Evolutionary conservation across 495 filamentous ascomycete species (phyloP).

Genomic region (Neurospora sublineolata): DNA sequence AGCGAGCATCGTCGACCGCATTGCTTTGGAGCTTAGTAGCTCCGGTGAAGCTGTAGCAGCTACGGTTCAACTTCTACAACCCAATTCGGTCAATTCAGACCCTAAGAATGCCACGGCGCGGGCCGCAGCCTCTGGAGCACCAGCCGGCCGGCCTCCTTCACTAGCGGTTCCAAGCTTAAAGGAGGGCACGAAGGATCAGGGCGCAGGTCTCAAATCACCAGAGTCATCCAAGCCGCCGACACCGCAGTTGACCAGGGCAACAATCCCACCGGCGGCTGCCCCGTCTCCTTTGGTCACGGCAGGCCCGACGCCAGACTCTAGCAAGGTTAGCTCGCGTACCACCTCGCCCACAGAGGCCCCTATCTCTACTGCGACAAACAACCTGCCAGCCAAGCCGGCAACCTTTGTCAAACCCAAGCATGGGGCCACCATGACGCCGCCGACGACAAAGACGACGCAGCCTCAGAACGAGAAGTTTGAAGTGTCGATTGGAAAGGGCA

Average conservation of each 20-base stretch:
- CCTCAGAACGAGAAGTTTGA: neutral
- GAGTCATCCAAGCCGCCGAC: constrained; percentile 1
- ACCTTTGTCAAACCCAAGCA: neutral
- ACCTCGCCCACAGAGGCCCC: constrained; percentile 4
- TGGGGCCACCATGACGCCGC: neutral
- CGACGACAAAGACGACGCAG: neutral
- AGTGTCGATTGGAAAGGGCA: neutral
- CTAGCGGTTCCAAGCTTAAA: neutral
- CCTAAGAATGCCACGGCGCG: neutral
- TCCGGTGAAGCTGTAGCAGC: neutral
- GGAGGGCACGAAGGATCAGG: neutral
- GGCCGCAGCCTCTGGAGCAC: neutral
- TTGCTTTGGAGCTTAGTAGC: neutral
- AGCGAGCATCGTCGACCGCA: neutral
- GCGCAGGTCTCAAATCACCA: neutral
- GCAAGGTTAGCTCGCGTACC: constrained; percentile 3
- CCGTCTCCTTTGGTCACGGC: neutral
- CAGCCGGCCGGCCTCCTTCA: neutral
- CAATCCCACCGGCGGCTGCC: neutral
- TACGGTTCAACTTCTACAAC: neutral
- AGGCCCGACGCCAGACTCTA: constrained; percentile 6
- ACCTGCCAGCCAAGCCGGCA: neutral
- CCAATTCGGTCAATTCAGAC: neutral
- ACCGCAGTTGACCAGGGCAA: neutral
- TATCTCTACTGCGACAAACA: neutral